A percentile compares a stretch with the other conserved stretches of the same genome.
phyloP scores from a whole-genome alignment of 2,329 filamentous ascomycete species.

The Daldinia sp. region DNA sequence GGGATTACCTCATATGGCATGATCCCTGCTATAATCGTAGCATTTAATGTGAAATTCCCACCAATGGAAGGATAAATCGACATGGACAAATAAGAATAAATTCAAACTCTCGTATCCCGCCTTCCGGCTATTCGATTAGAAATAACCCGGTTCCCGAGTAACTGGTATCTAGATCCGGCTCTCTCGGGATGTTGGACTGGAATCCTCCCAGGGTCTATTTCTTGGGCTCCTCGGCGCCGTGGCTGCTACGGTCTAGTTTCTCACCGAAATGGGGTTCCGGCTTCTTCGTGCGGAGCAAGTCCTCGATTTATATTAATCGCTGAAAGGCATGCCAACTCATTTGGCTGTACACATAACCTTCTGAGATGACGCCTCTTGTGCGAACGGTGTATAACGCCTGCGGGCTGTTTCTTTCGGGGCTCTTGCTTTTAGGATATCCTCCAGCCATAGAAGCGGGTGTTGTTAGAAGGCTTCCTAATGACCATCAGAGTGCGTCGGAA shows the following conservation, averaged over 20 bases:
- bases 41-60: conserved; percentile 24
- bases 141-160: conserved; percentile 31
- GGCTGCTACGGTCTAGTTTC: conserved; percentile 19
- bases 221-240: conserved; percentile 27
- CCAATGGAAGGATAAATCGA: conserved; percentile 19
- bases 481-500: background rate
- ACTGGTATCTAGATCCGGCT: conserved; percentile 10
- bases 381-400: conserved; percentile 14
- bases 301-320: conserved; percentile 4
- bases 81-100: background rate
- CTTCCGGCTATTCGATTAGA: conserved; percentile 29
- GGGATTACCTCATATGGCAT: background rate
- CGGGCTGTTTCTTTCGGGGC: conserved; percentile 20
- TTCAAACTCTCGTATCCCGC: background rate
- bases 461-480: conserved; percentile 3
- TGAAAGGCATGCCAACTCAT: background rate
- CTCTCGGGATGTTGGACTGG: conserved; percentile 8
- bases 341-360: background rate
- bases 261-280: conserved; percentile 22
- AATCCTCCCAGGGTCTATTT: conserved; percentile 6
- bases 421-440: conserved; percentile 15
- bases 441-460: conserved; percentile 17
- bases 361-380: conserved; percentile 18
- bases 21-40: conserved; percentile 18
- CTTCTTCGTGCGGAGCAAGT: conserved; percentile 1